Conservation (phyloP, 257 asterid species). For the Nemophila menziesii region DNA sequence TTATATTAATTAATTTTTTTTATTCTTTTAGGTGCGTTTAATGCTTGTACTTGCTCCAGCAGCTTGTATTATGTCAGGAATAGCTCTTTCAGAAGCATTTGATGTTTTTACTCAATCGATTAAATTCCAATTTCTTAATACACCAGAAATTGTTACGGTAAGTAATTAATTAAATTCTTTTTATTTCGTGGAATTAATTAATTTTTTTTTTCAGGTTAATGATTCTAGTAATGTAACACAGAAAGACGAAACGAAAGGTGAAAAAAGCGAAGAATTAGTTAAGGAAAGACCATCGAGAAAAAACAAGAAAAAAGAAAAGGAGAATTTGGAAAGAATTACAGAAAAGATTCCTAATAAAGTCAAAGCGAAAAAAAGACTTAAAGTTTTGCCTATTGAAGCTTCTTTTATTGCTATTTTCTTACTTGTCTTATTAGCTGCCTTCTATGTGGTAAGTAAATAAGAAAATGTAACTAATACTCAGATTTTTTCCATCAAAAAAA, state of each 20-base stretch:
- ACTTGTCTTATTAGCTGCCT: conserved; percentile 74
- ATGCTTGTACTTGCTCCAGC: conserved; percentile 99
- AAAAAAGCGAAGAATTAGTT: conserved; percentile 46
- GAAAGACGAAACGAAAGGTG: conserved; percentile 43
- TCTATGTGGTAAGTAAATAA: conserved; percentile 95
- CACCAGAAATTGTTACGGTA: conserved; percentile 18
- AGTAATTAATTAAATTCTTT: conserved; percentile 4
- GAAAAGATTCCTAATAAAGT: conserved; percentile 16
- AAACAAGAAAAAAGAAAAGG: conserved; percentile 69
- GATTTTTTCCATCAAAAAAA: too few relatives aligned
- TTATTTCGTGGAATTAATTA: conserved; percentile 15
- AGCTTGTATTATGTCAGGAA: conserved; percentile 99
- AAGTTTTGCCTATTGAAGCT: conserved; percentile 67
- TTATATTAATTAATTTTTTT: too few relatives aligned
- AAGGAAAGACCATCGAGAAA: conserved; percentile 68
- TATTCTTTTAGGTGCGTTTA: conserved; percentile 91
- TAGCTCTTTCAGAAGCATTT: conserved; percentile 94
- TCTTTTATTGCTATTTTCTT: conserved; percentile 64
- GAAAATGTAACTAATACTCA: too few relatives aligned
- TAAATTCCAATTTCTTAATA: conserved; percentile 47
- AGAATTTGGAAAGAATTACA: conserved; percentile 27
- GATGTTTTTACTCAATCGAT: conserved; percentile 76
- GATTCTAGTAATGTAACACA: conserved; percentile 21
- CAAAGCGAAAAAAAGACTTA: conserved; percentile 33
- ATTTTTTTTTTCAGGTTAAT: conserved; percentile 60